Conservation (phyloP, 495 filamentous ascomycete species). For the Lepidopterella palustris region DNA sequence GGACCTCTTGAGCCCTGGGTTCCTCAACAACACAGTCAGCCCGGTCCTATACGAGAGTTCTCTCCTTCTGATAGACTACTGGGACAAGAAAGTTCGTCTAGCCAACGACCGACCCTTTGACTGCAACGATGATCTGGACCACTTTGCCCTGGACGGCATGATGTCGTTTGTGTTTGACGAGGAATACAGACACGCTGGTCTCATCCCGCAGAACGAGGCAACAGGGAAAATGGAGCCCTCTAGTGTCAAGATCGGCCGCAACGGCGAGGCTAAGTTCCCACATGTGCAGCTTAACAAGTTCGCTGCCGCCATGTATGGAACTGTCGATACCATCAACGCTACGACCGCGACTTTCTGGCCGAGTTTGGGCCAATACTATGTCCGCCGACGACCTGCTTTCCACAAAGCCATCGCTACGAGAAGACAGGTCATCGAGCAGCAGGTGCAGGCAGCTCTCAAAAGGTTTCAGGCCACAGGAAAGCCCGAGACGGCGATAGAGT, state of each 20-base stretch:
- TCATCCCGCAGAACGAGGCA: neutral
- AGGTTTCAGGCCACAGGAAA: neutral
- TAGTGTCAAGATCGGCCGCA: neutral
- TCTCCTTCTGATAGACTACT: neutral
- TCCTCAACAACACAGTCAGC: slow-evolving; percentile 5
- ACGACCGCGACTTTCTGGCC: neutral
- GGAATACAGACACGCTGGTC: neutral
- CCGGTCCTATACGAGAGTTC: neutral
- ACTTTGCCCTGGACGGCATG: neutral
- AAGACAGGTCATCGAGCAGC: neutral
- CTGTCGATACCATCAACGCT: neutral
- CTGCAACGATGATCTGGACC: neutral
- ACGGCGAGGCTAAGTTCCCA: neutral
- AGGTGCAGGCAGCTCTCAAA: neutral
- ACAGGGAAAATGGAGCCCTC: neutral
- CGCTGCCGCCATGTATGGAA: neutral
- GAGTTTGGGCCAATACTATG: neutral
- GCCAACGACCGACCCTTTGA: neutral
- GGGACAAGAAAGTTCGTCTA: neutral
- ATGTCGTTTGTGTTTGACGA: neutral
- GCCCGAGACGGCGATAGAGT: neutral
- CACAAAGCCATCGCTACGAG: neutral
- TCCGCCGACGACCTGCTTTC: neutral
- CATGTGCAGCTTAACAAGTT: neutral
- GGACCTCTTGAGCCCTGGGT: slow-evolving; percentile 1